Base-by-base conservation (phyloP, 805 yeast genomes). In the Zygosaccharomyces siamensis region DNA sequence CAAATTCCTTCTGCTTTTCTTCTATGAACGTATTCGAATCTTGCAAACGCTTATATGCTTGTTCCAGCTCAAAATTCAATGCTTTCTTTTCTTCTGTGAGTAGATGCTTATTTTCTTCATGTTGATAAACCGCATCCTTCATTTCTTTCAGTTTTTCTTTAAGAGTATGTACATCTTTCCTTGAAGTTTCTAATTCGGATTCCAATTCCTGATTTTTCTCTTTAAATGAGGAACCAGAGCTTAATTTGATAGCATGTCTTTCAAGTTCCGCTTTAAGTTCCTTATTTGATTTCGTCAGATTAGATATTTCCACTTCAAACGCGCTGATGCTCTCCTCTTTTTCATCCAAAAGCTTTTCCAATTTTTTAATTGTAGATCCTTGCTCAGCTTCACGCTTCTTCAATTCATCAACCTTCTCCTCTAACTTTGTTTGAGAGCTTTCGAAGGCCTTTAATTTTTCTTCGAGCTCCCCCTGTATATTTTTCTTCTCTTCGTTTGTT, bases 221-320 rank as follows among this genome's bases (percentile, higher is more conserved):
- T 5, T 24, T 4, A 6, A 43, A 10, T 5, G 3, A 5, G 3
- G 23, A 32, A 5, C 32, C 18, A 11, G 37, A 38, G 12, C n/a
- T 20, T 37, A 18, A 47, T 24, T 38, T 46, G 18, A n/a, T 38
- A 4, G 32, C 4, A 23, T 45, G 33, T 27, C 40, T 26, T 7
- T 48, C 44, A 32, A 47, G 40, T 27, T 51, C 51, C 7, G 42
- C 26, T 12, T 39, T 42, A 31, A 26, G 26, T 11, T 24, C 30
- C 35, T 36, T 33, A 24, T 23, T 42, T 26, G 40, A 37, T 14
- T 44, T 23, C n/a, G 44, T 4, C 5, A 46, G 39, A 8, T 27
- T 21, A 18, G 43, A 42, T n/a, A 42, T 27, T 23, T 48, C 42
- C n/a, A 35, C 23, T 18, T 42, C 40, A 24, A 37, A 12, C 10